Evolutionary conservation across 228 moss, liverwort and hornwort genomes (phyloP).

Genomic region (Sphagnum fallax): DNA sequence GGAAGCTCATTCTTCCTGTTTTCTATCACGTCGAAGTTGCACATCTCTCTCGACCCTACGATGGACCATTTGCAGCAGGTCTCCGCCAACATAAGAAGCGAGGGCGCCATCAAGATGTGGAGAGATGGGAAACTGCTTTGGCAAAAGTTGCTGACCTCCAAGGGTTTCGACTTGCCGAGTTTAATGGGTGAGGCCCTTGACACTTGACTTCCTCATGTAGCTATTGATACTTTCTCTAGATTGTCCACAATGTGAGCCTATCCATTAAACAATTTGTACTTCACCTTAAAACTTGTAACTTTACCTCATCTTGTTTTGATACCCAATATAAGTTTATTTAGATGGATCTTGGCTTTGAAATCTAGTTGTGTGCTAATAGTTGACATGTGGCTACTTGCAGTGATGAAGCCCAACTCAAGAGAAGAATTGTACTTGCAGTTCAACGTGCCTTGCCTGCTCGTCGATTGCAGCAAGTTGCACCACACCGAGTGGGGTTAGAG

Average conservation of each 20-base stretch:
- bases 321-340: not conserved
- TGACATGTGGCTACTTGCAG: not conserved
- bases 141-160: not conserved
- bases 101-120: not conserved
- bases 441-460: no score
- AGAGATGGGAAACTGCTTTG: constrained; percentile 24
- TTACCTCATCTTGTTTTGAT: not conserved
- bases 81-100: not conserved
- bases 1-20: constrained; percentile 6
- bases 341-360: no score
- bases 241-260: no score
- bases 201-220: not conserved
- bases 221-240: not conserved
- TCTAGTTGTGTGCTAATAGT: no score
- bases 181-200: not conserved
- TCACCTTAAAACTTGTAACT: not conserved
- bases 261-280: not conserved
- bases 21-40: constrained; percentile 15
- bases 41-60: constrained; percentile 2
- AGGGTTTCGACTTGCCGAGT: constrained; percentile 5
- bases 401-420: constrained; percentile 6
- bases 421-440: no score
- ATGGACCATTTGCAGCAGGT: constrained; percentile 3
- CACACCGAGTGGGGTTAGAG: not conserved
- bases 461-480: not conserved